These are phyloP conservation scores for Jamesozyma gamospora DNA, from an alignment of 805 yeast genomes.

Conservation along the genomic window DNA sequence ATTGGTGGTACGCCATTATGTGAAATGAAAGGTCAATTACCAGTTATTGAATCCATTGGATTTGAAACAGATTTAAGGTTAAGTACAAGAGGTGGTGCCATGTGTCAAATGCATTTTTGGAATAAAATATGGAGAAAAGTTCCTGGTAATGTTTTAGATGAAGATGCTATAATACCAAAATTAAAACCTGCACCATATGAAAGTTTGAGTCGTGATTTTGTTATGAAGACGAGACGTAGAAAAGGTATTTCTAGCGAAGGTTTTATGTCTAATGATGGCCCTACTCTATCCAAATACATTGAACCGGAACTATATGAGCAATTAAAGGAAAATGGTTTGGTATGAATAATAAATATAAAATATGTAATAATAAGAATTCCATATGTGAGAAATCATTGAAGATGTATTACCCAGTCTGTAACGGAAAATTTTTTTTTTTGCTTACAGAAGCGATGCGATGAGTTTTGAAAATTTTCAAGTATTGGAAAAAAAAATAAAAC, in stretches of 20 bases:
- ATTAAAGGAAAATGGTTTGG: constrained; percentile 41
- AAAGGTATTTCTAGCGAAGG: constrained; percentile 71
- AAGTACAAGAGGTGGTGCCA: constrained; percentile 69
- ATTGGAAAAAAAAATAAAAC: neutral
- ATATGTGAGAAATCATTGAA: neutral
- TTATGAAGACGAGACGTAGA: constrained; percentile 77
- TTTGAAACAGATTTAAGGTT: constrained; percentile 77
- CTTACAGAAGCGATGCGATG: constrained; percentile 15
- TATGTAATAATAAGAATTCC: neutral
- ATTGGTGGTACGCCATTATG: constrained; percentile 67
- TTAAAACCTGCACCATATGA: constrained; percentile 63
- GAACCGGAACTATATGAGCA: constrained; percentile 49
- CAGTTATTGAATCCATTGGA: constrained; percentile 86
- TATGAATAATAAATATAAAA: constrained; percentile 1
- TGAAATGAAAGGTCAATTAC: constrained; percentile 54
- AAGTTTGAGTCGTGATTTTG: constrained; percentile 78
- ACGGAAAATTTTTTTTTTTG: constrained; percentile 1
- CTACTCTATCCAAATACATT: constrained; percentile 48
- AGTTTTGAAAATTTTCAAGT: constrained; percentile 7
- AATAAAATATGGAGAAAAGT: constrained; percentile 56
- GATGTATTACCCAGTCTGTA: neutral
- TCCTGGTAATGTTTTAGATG: constrained; percentile 88
- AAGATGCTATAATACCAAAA: constrained; percentile 49
- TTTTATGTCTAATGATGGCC: constrained; percentile 24
- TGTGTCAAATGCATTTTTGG: constrained; percentile 54